Conservation (phyloP, 345 rosid species). For the Atalantia buxifolia region DNA sequence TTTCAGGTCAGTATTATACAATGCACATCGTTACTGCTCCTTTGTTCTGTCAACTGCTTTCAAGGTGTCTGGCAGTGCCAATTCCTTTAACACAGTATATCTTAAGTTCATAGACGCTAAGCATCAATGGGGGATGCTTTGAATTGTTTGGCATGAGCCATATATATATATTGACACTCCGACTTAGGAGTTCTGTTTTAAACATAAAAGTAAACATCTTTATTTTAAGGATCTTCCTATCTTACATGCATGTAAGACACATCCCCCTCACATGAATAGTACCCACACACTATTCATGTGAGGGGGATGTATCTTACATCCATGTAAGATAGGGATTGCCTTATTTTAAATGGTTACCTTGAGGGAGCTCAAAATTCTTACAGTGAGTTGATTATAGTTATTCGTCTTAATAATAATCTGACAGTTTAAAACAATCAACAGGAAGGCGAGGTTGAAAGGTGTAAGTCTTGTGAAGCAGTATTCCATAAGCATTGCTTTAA, state of each 20-base stretch:
- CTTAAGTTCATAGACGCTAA: background rate
- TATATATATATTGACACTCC: too few relatives aligned
- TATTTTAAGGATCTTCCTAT: too few relatives aligned
- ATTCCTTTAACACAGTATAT: background rate
- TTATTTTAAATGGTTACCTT: background rate
- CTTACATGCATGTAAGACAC: too few relatives aligned
- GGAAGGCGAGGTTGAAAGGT: constrained; percentile 73
- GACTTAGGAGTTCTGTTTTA: background rate
- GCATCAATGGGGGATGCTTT: too few relatives aligned
- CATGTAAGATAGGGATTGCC: too few relatives aligned
- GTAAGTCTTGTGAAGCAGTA: constrained; percentile 53
- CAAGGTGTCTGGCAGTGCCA: background rate
- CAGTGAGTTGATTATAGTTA: background rate
- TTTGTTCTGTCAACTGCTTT: background rate
- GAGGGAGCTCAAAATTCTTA: background rate
- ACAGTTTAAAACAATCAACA: constrained; percentile 31
- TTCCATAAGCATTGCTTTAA: constrained; percentile 77
- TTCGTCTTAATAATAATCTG: constrained; percentile 6
- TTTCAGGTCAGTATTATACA: constrained; percentile 68
- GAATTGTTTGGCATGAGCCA: too few relatives aligned
- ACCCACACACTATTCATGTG: too few relatives aligned
- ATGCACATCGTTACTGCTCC: background rate
- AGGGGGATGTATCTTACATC: too few relatives aligned
- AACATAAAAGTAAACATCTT: background rate
- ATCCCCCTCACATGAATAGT: too few relatives aligned